Conservation (phyloP, 139 green algal species). For the Pleodorina starrii region DNA sequence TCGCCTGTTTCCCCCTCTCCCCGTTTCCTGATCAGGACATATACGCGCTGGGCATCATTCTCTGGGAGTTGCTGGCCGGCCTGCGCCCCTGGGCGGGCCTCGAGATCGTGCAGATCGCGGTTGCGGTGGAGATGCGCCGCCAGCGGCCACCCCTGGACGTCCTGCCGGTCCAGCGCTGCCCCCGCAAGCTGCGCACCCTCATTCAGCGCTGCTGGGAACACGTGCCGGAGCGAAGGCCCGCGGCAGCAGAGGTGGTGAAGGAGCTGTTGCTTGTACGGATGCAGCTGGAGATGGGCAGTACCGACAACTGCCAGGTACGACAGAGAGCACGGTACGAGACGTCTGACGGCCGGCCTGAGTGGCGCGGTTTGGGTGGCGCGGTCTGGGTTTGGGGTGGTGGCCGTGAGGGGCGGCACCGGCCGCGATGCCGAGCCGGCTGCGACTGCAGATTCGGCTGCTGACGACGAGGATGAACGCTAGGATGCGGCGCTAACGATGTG, state of each 20-base stretch:
- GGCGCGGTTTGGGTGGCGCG: too few relatives aligned
- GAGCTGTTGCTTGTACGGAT: neutral
- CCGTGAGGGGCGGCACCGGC: too few relatives aligned
- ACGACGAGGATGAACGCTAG: too few relatives aligned
- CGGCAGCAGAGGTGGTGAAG: conserved; percentile 6
- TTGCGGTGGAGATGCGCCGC: neutral
- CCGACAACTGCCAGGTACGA: too few relatives aligned
- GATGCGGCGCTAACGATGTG: too few relatives aligned
- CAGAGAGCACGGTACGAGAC: too few relatives aligned
- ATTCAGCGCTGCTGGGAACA: conserved; percentile 13
- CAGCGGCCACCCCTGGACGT: neutral
- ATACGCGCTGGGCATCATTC: neutral
- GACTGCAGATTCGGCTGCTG: too few relatives aligned
- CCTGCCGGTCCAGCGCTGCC: neutral
- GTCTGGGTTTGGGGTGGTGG: too few relatives aligned
- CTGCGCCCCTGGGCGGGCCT: neutral
- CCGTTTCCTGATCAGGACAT: conserved; percentile 17
- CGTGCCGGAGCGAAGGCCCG: neutral
- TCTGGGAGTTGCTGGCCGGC: conserved; percentile 28
- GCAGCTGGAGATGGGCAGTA: neutral
- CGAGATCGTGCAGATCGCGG: neutral
- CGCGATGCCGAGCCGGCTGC: too few relatives aligned
- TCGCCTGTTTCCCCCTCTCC: neutral
- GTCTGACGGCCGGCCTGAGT: too few relatives aligned
- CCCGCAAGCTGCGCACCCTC: neutral